Base-by-base conservation (phyloP, 176 grass and related monocot species). In the Elymus sibiricus region DNA sequence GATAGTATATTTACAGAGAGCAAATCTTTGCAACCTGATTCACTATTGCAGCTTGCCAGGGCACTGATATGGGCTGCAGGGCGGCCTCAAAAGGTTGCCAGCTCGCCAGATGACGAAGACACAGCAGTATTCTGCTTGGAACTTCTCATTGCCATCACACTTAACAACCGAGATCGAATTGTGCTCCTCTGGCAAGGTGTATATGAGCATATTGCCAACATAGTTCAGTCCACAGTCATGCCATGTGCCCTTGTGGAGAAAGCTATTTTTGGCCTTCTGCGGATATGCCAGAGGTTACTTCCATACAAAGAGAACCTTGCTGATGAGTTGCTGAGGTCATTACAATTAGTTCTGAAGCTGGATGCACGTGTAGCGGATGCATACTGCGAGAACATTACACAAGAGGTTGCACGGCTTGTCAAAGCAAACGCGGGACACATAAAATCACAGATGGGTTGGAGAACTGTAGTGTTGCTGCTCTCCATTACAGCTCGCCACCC, bases 121-220 rank as follows among this genome's bases (percentile, higher is more conserved):
- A 99, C 92, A 19, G 97, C 97, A 27, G 97, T 99, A 64, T 99
- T 96, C 74, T 99, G 97, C 89, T 90, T 99, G 80, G 97, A 99
- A 80, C 90, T 99, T 51, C 90, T 99, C 55, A 99, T 97, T 78
- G 94, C 94, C 22, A 99, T 99, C 49, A 99, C 92, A 10, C 77
- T 99, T 32, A 99, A 94, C 66, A 99, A 99, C 44, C 87, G 97
- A 82, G 97, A 97, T 46, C 87, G 97, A 60, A 99, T 99, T 80
- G 94, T 85, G 61, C 86, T 99, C 82, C 90, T 99, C 15, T 99
- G 97, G 97, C 97, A 96, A 77, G 94, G 92, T 38, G 94, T 99
- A 22, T 99, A 97, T 51, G 97, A 99, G 82, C 97, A 99, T 88
- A 99, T 99, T 60, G 90, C 94, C 83, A 92, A 83, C 70, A 99